phyloP scores from a whole-genome alignment of 1,139 yeast species.

The Candida sp. region DNA sequence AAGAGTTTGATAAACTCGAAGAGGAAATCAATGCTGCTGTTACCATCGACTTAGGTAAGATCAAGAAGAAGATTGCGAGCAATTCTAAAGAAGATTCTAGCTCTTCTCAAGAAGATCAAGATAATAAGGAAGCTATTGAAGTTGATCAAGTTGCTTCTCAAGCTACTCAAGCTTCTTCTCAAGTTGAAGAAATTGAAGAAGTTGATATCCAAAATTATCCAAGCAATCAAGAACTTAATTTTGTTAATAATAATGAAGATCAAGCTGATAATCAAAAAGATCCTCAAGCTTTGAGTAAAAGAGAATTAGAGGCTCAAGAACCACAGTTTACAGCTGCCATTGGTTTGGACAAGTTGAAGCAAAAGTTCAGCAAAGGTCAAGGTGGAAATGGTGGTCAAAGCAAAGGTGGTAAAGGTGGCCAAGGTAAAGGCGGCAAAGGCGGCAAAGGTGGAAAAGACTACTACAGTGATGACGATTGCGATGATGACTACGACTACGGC shows the following conservation, averaged over 20 bases:
- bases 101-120: background rate
- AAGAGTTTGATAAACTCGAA: background rate
- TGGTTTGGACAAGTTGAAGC: constrained; percentile 3
- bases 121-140: background rate
- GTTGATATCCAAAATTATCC: background rate
- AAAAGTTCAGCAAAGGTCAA: background rate
- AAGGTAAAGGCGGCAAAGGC: constrained; percentile 3
- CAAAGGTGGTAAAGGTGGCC: background rate
- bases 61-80: constrained; percentile 1
- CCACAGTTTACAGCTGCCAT: constrained; percentile 1
- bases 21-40: background rate
- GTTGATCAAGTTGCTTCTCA: too few relatives aligned
- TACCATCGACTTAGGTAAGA: background rate
- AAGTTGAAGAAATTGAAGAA: background rate
- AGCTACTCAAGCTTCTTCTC: background rate
- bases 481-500: background rate
- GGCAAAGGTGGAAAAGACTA: background rate
- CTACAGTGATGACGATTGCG: background rate
- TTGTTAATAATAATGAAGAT: background rate
- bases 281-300: background rate
- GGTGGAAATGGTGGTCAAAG: constrained; percentile 4
- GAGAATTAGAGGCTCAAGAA: background rate
- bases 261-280: background rate
- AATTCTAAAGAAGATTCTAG: background rate
- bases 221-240: background rate